Base-by-base conservation (phyloP, 2,329 filamentous ascomycete species). In the Aspergillus sp. region DNA sequence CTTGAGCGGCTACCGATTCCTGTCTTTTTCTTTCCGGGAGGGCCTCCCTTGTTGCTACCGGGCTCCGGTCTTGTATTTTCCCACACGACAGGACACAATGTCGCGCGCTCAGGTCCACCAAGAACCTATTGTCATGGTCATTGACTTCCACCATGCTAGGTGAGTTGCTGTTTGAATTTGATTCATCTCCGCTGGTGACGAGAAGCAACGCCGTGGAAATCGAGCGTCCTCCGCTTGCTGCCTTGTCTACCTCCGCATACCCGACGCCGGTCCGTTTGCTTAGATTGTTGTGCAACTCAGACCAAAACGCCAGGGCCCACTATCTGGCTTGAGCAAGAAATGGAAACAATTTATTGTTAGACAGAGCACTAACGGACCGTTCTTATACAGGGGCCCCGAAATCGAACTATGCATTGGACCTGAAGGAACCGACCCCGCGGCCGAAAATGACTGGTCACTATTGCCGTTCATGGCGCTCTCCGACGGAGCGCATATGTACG, bases 381-480 rank as follows among this genome's bases (percentile, higher is more conserved):
- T 35, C 23, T 41, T 7, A 17, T 56, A 27, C 64, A 87, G 87
- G 72, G 95, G 95, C 8, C 95, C 95, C 33, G 95, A 99, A 78
- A 90, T 98, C 56, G 93, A 98, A 79, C 85, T 83, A 68, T 98
- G 93, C 90, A 91, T 96, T 71, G 92, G 91, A 61, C 79, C 87
- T 19, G 87, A 93, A 66, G 90, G 87, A 54, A 81, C 79, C 58
- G 92, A 97, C 75, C 91, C 93, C 11, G 90, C 90, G 3, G 81
- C 77, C 46, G 89, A 93, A 58, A 93, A 96, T 77, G 91, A 95
- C 71, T 99, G 95, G 95, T 84, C 87, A 27, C 76, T 97, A 65
- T 81, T 99, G 61, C 93, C 95, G 0, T 99, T 99, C 75, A 97
- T 98, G 91, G 95, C 95, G 25, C 78, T 99, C 69, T 95, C 91